Evolutionary conservation across 2,329 filamentous ascomycete species (phyloP), one percentile per base, ranked within the genome.

Genomic region (Cephalotrichum gorgonifer): DNA sequence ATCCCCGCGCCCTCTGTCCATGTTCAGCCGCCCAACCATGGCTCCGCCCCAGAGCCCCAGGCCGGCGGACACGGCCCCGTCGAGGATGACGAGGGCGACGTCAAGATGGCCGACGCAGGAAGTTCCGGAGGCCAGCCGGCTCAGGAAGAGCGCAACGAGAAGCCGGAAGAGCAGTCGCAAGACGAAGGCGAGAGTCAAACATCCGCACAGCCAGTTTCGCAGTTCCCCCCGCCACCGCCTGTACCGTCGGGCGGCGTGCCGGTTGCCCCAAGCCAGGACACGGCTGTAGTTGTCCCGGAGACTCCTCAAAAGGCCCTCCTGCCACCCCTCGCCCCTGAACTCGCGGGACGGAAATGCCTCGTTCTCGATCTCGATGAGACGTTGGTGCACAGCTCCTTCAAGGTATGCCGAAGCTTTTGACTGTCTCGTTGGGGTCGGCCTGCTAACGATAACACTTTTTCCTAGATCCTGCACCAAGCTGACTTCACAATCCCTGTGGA

Each of bases 401-500:
- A 98, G 79, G 91, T 94, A 72, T 56, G 61, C 54, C 27, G 2
- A 3, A 6, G 27, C 25, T 27, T 27, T 15, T 15, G 9, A 53
- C 44, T 20, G 20, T 28, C 15, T n/a, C 9, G 22, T 23, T 22
- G n/a, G n/a, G 35, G 6, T 14, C 14, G 3, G 14, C 5, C 15
- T 20, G 9, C 20, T 28, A 20, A 31, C 54, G 23, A 41, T 49
- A 14, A 42, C 11, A 27, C n/a, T n/a, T n/a, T n/a, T n/a, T 28
- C 41, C 11, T 61, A 97, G 90, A 93, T 97, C 57, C 76, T 98
- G 43, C 90, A 97, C 61, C 91, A 97, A 73, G 93, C 93, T 51
- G 93, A 98, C 67, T 97, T 98, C 63, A 98, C 93, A 6, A 97
- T 98, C 62, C 93, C 93, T 0, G 93, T 98, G 27, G 93, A 98